These are phyloP conservation scores for Mycena galericulata DNA, from an alignment of 768 basidiomycete species.

Conservation along the genomic window DNA sequence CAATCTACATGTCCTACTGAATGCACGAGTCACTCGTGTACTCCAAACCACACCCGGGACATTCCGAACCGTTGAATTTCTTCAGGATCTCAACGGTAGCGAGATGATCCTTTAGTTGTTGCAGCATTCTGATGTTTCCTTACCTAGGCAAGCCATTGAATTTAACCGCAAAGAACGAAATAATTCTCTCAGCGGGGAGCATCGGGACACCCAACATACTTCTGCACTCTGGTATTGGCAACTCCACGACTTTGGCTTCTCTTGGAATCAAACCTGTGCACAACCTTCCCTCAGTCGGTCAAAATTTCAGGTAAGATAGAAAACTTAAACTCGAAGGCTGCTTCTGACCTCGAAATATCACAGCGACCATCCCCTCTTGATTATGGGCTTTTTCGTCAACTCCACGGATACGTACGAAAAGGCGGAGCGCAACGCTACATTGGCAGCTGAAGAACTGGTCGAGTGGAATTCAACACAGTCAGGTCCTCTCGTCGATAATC, in stretches of 20 bases:
- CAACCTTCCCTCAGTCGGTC: conserved; percentile 40
- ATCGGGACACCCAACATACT: not conserved
- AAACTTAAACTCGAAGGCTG: too few relatives aligned
- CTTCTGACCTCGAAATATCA: too few relatives aligned
- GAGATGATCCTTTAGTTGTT: not conserved
- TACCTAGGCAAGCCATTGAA: not conserved
- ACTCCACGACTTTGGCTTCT: not conserved
- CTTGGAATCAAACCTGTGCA: not conserved
- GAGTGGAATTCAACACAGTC: conserved; percentile 46
- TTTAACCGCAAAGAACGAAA: not conserved
- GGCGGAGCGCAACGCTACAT: conserved; percentile 37
- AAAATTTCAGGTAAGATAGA: conserved; percentile 38
- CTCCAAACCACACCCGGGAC: not conserved
- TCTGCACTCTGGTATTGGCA: not conserved
- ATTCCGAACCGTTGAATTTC: conserved; percentile 38
- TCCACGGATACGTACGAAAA: conserved; percentile 42
- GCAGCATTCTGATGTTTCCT: not conserved
- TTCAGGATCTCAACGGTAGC: conserved; percentile 6
- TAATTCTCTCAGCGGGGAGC: not conserved
- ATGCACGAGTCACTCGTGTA: conserved; percentile 33
- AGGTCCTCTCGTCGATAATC: conserved; percentile 44
- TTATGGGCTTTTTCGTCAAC: conserved; percentile 42
- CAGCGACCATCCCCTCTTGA: conserved; percentile 44
- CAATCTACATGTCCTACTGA: conserved; percentile 42
- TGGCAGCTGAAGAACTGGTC: conserved; percentile 38